Evolutionary conservation across 164 flowering plant species (phyloP), one percentile per base, ranked within the genome.

Genomic region (Aristolochia californica): DNA sequence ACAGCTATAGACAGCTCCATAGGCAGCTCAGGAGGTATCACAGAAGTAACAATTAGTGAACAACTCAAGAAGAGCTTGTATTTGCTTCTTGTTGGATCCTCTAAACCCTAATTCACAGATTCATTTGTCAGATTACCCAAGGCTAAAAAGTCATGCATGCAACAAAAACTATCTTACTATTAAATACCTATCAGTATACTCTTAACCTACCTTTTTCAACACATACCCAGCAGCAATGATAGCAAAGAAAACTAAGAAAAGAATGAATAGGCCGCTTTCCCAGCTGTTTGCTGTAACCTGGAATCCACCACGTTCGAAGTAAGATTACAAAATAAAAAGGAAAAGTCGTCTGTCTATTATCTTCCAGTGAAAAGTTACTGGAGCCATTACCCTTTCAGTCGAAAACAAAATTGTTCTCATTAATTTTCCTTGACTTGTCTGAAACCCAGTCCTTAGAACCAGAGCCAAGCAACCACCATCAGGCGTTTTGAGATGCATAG

Each of bases 1-100:
- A 93, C 99, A 60, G 99, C 99, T 67, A 93, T 93, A 28, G 99
- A 93, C 57, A 93, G 76, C 70, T 93, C 99, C 99, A 93, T 93
- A 58, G 99, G 99, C 57, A 93, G 78, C 75, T 93, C 99, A 65
- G 99, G 99, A 22, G 99, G 99, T 57, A 93, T 93, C 52, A 93
- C 99, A 61, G 99, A 89, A 52, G 99, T 93, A 61, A 93, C 78
- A 61, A 93, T 93, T 70, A 93, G 73, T 44, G 99, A 85, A 80
- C 99, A 93, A 65, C 97, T 89, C 53, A 93, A 71, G 65, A 93
- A 65, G 68, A 93, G 96, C 75, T 89, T 93, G 79, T 93, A 93
- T 69, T 66, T 89, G 85, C 99, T 93, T 70, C 99, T 78, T 21
- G 96, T 83, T 60, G 97, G 99, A 76, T 93, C 99, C 65, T 93